Evolutionary conservation across 139 green algal genomes (phyloP).

Genomic region (Coelastrella sp.): DNA sequence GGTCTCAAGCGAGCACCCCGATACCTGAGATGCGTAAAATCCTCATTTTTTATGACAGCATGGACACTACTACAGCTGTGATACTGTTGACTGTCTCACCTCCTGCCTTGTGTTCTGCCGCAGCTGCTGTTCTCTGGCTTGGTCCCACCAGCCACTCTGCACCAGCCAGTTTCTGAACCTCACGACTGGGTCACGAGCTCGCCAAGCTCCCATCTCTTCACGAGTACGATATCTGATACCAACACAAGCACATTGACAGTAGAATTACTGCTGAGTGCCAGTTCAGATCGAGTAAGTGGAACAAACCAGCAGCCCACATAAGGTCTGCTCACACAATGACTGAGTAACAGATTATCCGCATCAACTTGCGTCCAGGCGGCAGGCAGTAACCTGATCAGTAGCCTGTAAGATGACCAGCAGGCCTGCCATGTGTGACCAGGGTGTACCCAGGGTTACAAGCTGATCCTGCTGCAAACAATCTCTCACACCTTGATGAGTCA

Average conservation of each 20-base stretch:
- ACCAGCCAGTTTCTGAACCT: constrained; percentile 82
- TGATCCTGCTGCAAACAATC: background rate
- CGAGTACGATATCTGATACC: constrained; percentile 86
- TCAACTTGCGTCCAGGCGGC: no score
- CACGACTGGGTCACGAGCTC: constrained; percentile 82
- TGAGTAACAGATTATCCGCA: no score
- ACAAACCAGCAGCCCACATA: no score
- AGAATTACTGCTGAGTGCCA: no score
- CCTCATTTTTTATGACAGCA: no score
- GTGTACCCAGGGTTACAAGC: background rate
- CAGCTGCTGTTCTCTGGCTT: constrained; percentile 64
- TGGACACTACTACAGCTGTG: no score
- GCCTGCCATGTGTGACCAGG: background rate
- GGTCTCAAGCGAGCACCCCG: no score
- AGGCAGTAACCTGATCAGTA: no score
- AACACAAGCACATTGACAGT: background rate
- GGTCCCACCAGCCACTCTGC: constrained; percentile 77
- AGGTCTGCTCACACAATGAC: no score
- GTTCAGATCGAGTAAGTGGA: no score
- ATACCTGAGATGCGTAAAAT: no score
- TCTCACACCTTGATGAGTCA: constrained; percentile 78
- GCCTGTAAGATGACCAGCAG: no score
- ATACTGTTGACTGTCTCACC: constrained; percentile 51
- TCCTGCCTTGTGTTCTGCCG: constrained; percentile 57
- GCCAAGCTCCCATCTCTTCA: constrained; percentile 85